Evolutionary conservation across 108 stramenopile genomes (phyloP).

Genomic region (Pseudonitzschia multiseries): DNA sequence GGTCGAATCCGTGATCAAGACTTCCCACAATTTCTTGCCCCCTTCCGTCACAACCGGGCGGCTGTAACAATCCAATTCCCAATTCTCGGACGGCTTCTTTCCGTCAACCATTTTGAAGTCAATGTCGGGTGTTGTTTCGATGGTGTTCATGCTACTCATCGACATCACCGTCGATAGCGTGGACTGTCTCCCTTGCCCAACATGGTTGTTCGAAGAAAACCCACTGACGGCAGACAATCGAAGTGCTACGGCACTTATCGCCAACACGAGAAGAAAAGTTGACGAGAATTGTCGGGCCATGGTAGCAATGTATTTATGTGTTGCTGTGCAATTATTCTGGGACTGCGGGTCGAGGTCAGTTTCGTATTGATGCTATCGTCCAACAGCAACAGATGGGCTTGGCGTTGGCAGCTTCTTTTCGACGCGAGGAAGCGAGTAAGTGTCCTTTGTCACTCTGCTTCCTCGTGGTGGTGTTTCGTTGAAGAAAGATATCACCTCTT

Average conservation of each 20-base stretch:
- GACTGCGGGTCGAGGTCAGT: too few relatives aligned
- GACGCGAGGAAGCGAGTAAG: too few relatives aligned
- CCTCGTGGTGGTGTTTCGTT: background rate
- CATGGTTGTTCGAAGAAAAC: constrained; percentile 5
- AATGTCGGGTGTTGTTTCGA: constrained; percentile 8
- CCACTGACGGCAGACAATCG: constrained; percentile 2
- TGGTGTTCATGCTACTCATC: background rate
- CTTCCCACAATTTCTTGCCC: constrained; percentile 94
- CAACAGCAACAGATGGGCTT: too few relatives aligned
- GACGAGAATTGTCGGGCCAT: background rate
- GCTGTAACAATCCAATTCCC: constrained; percentile 92
- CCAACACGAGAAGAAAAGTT: background rate
- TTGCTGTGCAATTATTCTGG: too few relatives aligned
- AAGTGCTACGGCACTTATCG: background rate
- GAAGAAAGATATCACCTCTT: background rate
- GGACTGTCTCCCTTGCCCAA: background rate
- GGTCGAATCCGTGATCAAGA: constrained; percentile 88
- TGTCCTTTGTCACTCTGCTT: background rate
- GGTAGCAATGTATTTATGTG: background rate
- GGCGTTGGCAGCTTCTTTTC: too few relatives aligned
- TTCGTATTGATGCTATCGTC: too few relatives aligned
- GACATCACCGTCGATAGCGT: background rate
- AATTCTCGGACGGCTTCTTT: constrained; percentile 46
- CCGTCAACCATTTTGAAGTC: constrained; percentile 15
- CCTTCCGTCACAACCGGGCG: constrained; percentile 82